These are phyloP conservation scores for Vigna hirtella DNA, from an alignment of 306 rosid genomes.

Conservation along the genomic window DNA sequence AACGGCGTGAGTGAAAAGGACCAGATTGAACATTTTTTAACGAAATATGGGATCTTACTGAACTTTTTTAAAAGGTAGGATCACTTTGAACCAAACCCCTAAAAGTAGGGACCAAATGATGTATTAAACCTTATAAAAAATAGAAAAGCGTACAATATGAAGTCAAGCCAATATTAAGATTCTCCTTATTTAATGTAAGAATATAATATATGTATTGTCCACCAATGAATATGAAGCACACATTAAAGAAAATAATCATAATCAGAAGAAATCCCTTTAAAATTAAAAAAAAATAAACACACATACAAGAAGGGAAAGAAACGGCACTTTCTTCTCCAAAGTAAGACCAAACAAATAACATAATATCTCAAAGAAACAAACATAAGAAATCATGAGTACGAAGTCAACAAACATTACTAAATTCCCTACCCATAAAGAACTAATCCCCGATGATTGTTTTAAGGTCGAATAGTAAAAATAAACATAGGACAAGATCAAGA, in stretches of 20 bases:
- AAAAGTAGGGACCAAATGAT: no score
- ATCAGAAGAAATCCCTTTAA: constrained; percentile 11
- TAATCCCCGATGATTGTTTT: constrained; percentile 17
- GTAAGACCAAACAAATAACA: constrained; percentile 35
- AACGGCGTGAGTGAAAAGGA: no score
- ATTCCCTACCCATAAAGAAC: constrained; percentile 26
- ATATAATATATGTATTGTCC: constrained; percentile 38
- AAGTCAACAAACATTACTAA: constrained; percentile 24
- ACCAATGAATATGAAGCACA: constrained; percentile 28
- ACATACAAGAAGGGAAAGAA: constrained; percentile 34
- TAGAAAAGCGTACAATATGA: constrained; percentile 27
- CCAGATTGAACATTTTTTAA: no score
- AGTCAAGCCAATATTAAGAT: not conserved
- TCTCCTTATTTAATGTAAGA: constrained; percentile 30
- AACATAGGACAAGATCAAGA: constrained; percentile 31
- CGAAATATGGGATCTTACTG: no score
- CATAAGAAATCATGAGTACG: constrained; percentile 19
- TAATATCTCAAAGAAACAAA: constrained; percentile 26
- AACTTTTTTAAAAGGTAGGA: no score
- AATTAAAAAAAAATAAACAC: constrained; percentile 21
- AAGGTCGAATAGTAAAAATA: constrained; percentile 30
- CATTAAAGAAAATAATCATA: constrained; percentile 35
- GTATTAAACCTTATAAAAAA: not conserved
- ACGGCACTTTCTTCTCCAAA: constrained; percentile 21
- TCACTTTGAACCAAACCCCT: no score